Evolutionary conservation across 352 stramenopile species (phyloP), one percentile per base, ranked within the genome.

Genomic region (Phytophthora kernoviae): DNA sequence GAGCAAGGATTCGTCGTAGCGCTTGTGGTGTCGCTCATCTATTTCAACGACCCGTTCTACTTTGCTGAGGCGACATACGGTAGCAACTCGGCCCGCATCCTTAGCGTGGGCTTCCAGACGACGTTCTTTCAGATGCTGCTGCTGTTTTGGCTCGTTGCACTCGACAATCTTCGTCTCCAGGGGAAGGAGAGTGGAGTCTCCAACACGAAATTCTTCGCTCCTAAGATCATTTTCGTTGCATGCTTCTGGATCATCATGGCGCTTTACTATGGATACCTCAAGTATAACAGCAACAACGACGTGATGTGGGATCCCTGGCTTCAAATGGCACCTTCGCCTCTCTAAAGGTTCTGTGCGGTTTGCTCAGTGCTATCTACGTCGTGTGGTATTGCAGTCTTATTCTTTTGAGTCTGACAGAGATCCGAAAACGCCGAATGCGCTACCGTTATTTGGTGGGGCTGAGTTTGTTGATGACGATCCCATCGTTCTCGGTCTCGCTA

Each of bases 41-140:
- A 84, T 22, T 88, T 81, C 58, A 84, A 88, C 42, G 79, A 88
- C 34, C 79, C 79, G 1, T 86, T 88, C 45, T 88, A 83, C 61
- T 59, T 73, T 22, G 49, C 70, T 10, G 79, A 88, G 33, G 74
- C 75, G 11, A 68, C 50, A 7, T 83, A 69, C 32, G 76, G 76
- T 14, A 79, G 79, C 54, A 79, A 83, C 47, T 49, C 75, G 1
- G 62, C 78, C 41, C 68, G 76, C 32, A 69, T 88, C 10, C 65
- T 88, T 21, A 79, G 62, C 26, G 63, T 86, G 9, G 51, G 72
- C 1, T 86, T 88, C 49, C 79, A 84, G 54, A 70, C 78, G 14
- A 80, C 76, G 2, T 88, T 88, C 27, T 84, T 86, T 54, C 71
- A 84, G 60, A 54, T 83, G 26, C 42, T 88, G 40, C 53, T 88